Conservation (phyloP, 495 filamentous ascomycete genomes). For the Penicillium bialowiezense region DNA sequence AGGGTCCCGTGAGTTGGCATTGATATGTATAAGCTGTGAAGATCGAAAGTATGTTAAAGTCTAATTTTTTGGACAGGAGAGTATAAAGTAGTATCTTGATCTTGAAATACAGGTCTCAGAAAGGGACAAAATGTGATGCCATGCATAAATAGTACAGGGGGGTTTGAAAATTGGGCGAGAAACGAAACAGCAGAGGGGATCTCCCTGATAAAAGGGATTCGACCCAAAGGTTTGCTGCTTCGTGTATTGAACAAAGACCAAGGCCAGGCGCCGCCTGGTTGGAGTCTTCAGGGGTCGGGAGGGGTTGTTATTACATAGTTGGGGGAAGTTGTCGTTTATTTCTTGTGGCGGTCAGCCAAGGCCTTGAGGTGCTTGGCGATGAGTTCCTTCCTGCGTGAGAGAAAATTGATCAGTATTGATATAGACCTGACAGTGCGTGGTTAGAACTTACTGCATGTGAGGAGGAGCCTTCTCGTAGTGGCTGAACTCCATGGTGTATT, state of each 20-base stretch:
- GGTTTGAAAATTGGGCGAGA: conserved; percentile 5
- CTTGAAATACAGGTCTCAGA: conserved; percentile 29
- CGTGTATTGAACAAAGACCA: conserved; percentile 5
- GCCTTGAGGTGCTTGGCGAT: conserved; percentile 85
- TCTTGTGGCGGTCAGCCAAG: conserved; percentile 70
- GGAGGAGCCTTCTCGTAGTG: conserved; percentile 86
- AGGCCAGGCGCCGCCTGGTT: conserved; percentile 12
- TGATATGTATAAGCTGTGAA: too few species aligned
- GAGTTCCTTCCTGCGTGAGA: conserved; percentile 71
- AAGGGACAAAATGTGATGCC: conserved; percentile 19
- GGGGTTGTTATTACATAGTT: conserved; percentile 20
- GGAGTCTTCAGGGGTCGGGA: not conserved
- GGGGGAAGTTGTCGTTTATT: conserved; percentile 38
- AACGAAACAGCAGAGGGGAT: conserved; percentile 3
- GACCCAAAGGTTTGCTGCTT: conserved; percentile 4
- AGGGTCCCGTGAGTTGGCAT: too few species aligned
- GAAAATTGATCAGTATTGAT: conserved; percentile 10
- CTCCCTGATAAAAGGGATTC: not conserved
- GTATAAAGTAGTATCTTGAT: conserved; percentile 24
- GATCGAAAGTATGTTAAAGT: conserved; percentile 2
- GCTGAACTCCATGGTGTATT: conserved; percentile 98
- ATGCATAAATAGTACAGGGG: conserved; percentile 22
- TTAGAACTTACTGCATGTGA: conserved; percentile 78
- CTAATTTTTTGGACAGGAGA: conserved; percentile 33
- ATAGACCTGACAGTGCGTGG: not conserved